phyloP scores from a whole-genome alignment of 495 filamentous ascomycete species.

The Lasiosphaeriaceae sp. region DNA sequence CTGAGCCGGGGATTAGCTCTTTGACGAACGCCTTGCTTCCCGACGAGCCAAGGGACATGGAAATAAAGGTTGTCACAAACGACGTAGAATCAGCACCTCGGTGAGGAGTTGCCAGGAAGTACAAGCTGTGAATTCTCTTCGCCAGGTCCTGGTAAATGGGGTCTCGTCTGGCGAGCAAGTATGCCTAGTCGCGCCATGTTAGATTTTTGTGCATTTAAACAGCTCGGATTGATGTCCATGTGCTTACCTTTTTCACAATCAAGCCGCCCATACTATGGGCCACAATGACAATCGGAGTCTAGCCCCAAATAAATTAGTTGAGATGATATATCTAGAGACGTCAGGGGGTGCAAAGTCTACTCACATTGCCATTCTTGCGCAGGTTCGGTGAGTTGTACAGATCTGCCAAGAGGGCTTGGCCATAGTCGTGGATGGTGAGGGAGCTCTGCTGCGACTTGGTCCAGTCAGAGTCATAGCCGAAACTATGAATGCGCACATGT shows the following conservation, averaged over 20 bases:
- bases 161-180: constrained; percentile 22
- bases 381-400: constrained; percentile 17
- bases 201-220: neutral
- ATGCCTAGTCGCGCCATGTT: constrained; percentile 17
- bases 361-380: constrained; percentile 18
- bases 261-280: constrained; percentile 32
- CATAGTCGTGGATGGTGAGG: constrained; percentile 27
- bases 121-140: constrained; percentile 20
- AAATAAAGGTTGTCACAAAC: constrained; percentile 5
- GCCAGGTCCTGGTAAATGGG: constrained; percentile 17
- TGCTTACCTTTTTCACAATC: constrained; percentile 26
- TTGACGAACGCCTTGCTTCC: constrained; percentile 35
- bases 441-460: constrained; percentile 8
- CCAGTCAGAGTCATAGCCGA: constrained; percentile 30
- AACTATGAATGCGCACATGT: constrained; percentile 27
- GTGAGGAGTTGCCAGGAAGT: constrained; percentile 30
- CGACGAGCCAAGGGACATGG: neutral
- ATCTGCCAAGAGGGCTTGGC: constrained; percentile 20
- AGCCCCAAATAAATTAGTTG: neutral
- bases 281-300: constrained; percentile 29
- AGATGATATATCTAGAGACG: neutral
- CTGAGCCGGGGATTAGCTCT: constrained; percentile 34
- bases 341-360: neutral
- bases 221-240: neutral
- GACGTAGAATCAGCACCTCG: constrained; percentile 18